phyloP scores from a whole-genome alignment of 306 rosid genomes.

The Psophocarpus tetragonolobus region DNA sequence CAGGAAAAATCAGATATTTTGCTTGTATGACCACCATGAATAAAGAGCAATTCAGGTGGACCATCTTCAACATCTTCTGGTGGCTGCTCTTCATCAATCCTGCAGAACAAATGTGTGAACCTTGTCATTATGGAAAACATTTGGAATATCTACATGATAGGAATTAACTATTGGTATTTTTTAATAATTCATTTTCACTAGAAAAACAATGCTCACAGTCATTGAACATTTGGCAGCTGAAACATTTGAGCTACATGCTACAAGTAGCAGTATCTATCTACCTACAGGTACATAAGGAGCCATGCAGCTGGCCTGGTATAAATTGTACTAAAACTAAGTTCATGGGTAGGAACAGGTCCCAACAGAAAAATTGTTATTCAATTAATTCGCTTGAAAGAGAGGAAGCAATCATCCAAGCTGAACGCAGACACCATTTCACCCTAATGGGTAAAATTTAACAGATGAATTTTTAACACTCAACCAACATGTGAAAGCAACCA shows the following conservation, averaged over 20 bases:
- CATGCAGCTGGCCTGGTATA: background rate
- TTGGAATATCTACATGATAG: background rate
- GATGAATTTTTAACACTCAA: background rate
- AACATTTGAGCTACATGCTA: conserved; percentile 14
- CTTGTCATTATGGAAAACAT: background rate
- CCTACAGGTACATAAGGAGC: background rate
- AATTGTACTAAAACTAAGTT: background rate
- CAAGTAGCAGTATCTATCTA: background rate
- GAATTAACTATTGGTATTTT: background rate
- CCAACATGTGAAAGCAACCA: background rate
- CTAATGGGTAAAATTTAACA: background rate
- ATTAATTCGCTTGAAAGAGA: background rate
- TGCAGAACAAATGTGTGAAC: conserved; percentile 35
- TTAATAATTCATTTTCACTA: background rate
- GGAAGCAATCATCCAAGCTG: too few species aligned
- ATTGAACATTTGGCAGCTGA: conserved; percentile 1
- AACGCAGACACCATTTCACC: too few species aligned
- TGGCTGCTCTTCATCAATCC: conserved; percentile 98
- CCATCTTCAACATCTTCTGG: conserved; percentile 97
- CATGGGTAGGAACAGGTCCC: background rate
- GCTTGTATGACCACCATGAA: conserved; percentile 99
- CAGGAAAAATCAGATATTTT: conserved; percentile 97
- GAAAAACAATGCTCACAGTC: conserved; percentile 8
- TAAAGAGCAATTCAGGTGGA: conserved; percentile 92
- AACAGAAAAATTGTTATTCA: background rate